These are phyloP conservation scores for Rhododendron kiyosumense DNA, from an alignment of 148 eudicot species.

Conservation along the genomic window DNA sequence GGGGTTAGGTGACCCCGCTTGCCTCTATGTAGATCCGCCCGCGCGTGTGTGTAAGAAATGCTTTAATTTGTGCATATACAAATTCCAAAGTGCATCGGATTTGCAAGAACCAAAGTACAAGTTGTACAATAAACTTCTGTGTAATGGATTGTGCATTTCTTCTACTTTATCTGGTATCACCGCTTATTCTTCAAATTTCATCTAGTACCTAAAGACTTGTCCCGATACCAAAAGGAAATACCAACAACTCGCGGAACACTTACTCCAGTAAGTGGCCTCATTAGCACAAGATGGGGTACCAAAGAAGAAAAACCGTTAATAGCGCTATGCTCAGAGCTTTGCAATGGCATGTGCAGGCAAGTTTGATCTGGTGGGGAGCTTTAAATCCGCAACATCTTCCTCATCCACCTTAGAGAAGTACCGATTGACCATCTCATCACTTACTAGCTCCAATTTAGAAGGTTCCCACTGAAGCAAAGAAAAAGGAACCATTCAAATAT, in stretches of 20 bases:
- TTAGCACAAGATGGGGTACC: neutral
- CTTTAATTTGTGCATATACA: neutral
- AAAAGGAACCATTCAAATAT: neutral
- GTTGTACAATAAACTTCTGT: neutral
- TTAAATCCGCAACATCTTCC: constrained; percentile 63
- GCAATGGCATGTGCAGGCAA: constrained; percentile 68
- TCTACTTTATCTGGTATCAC: neutral
- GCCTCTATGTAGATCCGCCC: no score
- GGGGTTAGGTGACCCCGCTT: no score
- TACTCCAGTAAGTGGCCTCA: neutral
- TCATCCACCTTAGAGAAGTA: constrained; percentile 58
- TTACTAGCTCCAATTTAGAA: constrained; percentile 59
- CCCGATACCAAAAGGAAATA: neutral
- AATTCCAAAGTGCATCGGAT: neutral
- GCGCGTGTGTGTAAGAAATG: no score
- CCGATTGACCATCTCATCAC: constrained; percentile 52
- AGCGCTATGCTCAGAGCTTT: constrained; percentile 52
- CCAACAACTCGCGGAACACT: neutral
- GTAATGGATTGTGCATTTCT: neutral
- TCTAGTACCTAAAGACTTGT: neutral
- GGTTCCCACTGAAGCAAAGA: constrained; percentile 71
- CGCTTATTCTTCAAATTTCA: neutral
- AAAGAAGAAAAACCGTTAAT: neutral
- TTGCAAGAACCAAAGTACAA: neutral
- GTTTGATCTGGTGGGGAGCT: constrained; percentile 58